A percentile compares a stretch with the other conserved stretches of the same genome.
Conservation (phyloP, 371 early-diverging fungal genomes). For the Globomyces sp. region DNA sequence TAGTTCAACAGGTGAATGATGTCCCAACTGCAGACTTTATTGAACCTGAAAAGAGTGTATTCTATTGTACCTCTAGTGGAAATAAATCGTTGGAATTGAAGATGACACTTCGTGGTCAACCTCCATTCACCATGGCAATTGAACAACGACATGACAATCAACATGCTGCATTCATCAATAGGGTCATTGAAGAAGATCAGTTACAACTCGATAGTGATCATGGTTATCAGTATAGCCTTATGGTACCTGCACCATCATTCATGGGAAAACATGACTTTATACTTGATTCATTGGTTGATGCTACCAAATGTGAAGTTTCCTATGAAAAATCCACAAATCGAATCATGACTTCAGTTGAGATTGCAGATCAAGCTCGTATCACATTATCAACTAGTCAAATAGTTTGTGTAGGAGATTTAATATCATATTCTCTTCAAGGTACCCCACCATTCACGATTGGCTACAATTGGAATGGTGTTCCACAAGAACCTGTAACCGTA, state of each 20-base stretch:
- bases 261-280: conserved; percentile 39
- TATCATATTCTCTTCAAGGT: conserved; percentile 45
- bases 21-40: conserved; percentile 36
- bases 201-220: background rate
- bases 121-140: conserved; percentile 39
- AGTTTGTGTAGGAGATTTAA: conserved; percentile 47
- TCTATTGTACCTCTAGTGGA: conserved; percentile 34
- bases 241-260: background rate
- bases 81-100: conserved; percentile 23
- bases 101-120: conserved; percentile 31
- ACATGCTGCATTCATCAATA: background rate
- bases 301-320: conserved; percentile 31
- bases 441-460: conserved; percentile 44
- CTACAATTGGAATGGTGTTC: conserved; percentile 37
- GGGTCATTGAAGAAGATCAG: background rate
- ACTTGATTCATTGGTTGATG: conserved; percentile 36
- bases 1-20: conserved; percentile 29
- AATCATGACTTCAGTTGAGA: conserved; percentile 29
- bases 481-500: conserved; percentile 24
- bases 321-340: conserved; percentile 12
- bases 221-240: conserved; percentile 2
- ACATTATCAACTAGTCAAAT: conserved; percentile 18
- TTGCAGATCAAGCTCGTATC: conserved; percentile 44
- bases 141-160: conserved; percentile 41
- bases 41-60: conserved; percentile 25